Evolutionary conservation across 140 eudicot genomes (phyloP), one percentile per base, ranked within the genome.

Genomic region (Anethum foeniculum): DNA sequence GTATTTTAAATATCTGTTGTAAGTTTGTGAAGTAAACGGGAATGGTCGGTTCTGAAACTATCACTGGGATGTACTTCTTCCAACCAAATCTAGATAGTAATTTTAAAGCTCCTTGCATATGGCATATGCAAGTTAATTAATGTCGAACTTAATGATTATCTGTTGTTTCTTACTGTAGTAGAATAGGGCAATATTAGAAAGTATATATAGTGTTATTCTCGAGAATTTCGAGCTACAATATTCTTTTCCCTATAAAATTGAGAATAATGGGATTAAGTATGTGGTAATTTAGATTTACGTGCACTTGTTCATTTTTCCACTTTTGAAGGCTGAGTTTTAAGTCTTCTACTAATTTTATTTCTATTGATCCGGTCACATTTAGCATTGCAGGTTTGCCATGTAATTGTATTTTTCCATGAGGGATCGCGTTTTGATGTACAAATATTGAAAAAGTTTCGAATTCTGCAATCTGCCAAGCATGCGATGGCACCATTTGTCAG

Each of bases 301-400:
- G 23, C 56, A 44, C 56, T 74, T 74, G 58, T 38, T 47, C 7
- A 8, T 46, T 79, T 21, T 36, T 23, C 27, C 23, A 78, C 67
- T 46, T 69, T 78, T 58, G 67, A n/a, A 65, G 75, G 34, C 27
- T 21, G 76, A 30, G 69, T 44, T 52, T 39, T 78, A n/a, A 39
- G 12, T 30, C 6, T 43, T 68, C 69, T 83, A 60, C 21, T 81
- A 25, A 62, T n/a, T 74, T 48, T 21, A 64, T 71, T n/a, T 65
- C 27, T 56, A 76, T 71, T 71, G 81, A 89, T 82, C 25, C 23
- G 27, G 77, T 76, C 80, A 44, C 81, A 58, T 77, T 77, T 77
- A 74, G 88, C 86, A 77, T 79, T 86, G 92, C 89, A 94, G 98
- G 98, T 94, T 74, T 92, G 97, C 84, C 98, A 94, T 82, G 88